Conservation (phyloP, 371 early-diverging fungal species). For the Apophysomyces variabilis region DNA sequence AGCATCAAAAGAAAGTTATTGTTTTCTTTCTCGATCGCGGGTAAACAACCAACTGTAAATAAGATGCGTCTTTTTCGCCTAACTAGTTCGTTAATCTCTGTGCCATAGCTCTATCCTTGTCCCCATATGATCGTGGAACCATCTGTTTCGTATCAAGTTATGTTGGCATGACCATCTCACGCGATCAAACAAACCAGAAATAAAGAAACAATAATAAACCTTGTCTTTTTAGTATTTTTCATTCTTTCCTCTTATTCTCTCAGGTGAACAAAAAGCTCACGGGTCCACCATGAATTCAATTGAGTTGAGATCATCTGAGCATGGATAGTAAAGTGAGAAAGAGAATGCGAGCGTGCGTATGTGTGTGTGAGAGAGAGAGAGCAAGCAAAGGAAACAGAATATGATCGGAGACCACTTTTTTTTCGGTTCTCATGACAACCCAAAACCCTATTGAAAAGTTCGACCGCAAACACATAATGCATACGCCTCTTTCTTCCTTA, state of each 20-base stretch:
- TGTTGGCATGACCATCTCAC: slow-evolving; percentile 10
- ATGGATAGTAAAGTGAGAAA: too few species aligned
- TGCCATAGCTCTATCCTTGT: background rate
- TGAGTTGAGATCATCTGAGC: background rate
- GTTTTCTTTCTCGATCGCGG: too few species aligned
- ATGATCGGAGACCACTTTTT: too few species aligned
- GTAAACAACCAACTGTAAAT: too few species aligned
- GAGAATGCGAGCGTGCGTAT: too few species aligned
- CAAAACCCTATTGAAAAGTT: slow-evolving; percentile 1
- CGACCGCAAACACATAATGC: background rate
- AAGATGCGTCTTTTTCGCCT: background rate
- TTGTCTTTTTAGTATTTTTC: background rate
- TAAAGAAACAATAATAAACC: background rate
- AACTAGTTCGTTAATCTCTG: too few species aligned
- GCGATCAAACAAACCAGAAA: slow-evolving; percentile 5
- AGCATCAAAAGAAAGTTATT: too few species aligned
- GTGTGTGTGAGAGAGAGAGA: too few species aligned
- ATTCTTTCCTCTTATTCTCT: background rate
- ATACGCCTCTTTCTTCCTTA: background rate
- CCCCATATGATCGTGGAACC: slow-evolving; percentile 6
- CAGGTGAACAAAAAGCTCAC: slow-evolving; percentile 7
- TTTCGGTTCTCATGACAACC: slow-evolving; percentile 1
- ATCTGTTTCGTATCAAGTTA: slow-evolving; percentile 2
- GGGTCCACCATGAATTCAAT: background rate
- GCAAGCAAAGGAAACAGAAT: too few species aligned